Conservation (phyloP, 1,284 basidiomycete species). For the Austropuccinia psidii region DNA sequence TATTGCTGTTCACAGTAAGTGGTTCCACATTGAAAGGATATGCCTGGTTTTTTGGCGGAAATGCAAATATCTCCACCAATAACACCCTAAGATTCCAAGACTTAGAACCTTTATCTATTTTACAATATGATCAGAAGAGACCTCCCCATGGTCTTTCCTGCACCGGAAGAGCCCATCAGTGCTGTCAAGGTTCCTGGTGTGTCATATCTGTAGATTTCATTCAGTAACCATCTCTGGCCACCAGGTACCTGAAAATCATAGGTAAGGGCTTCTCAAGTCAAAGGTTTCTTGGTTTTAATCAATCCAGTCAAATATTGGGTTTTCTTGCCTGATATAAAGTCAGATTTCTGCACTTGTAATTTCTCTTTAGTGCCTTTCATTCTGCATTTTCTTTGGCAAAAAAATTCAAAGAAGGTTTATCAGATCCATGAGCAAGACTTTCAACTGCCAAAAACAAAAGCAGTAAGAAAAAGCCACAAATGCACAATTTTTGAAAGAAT, state of each 20-base stretch:
- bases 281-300: slow-evolving; percentile 50
- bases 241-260: slow-evolving; percentile 55
- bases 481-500: neutral
- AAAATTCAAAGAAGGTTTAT: slow-evolving; percentile 36
- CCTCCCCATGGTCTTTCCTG: neutral
- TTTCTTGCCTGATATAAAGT: neutral
- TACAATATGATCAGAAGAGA: neutral
- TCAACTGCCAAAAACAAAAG: neutral
- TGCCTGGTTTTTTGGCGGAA: slow-evolving; percentile 53
- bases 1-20: slow-evolving; percentile 54
- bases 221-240: slow-evolving; percentile 50
- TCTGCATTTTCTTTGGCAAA: slow-evolving; percentile 47
- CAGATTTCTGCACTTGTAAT: slow-evolving; percentile 51
- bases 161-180: slow-evolving; percentile 65
- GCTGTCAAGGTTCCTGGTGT: slow-evolving; percentile 67
- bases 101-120: neutral
- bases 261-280: slow-evolving; percentile 51
- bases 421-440: neutral
- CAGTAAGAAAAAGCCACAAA: neutral
- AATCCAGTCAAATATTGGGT: neutral
- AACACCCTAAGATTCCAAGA: slow-evolving; percentile 17
- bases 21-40: slow-evolving; percentile 53
- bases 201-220: slow-evolving; percentile 68
- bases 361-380: slow-evolving; percentile 44
- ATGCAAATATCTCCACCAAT: slow-evolving; percentile 50